These are phyloP conservation scores for Euphrasia confusa DNA, from an alignment of 257 asterid genomes.

Conservation along the genomic window DNA sequence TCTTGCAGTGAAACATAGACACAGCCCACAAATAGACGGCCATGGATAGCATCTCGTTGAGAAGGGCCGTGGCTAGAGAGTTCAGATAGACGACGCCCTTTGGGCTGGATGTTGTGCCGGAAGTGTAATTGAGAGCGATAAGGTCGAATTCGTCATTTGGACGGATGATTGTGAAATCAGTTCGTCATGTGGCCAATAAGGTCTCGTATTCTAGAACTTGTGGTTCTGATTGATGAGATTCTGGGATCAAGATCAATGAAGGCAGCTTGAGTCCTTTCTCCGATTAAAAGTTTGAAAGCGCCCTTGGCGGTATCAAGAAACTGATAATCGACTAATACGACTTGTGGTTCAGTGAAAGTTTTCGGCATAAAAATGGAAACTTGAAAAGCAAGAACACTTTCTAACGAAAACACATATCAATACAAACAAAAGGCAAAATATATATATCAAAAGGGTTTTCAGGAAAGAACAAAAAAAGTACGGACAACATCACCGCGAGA, in stretches of 20 bases:
- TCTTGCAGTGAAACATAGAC: slow-evolving; percentile 77
- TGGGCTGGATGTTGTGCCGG: slow-evolving; percentile 76
- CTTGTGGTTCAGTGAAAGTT: background rate
- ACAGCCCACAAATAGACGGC: slow-evolving; percentile 64
- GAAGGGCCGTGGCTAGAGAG: slow-evolving; percentile 43
- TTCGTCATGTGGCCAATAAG: slow-evolving; percentile 34
- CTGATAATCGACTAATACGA: slow-evolving; percentile 51
- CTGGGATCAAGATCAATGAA: slow-evolving; percentile 37
- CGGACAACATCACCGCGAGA: slow-evolving; percentile 38
- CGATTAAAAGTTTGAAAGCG: slow-evolving; percentile 31
- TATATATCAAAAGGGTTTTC: background rate
- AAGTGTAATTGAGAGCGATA: slow-evolving; percentile 62
- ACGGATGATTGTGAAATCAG: slow-evolving; percentile 36
- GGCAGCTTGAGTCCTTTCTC: slow-evolving; percentile 26
- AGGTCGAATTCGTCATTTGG: slow-evolving; percentile 66
- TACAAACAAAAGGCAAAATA: background rate
- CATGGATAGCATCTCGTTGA: slow-evolving; percentile 34
- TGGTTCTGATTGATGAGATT: slow-evolving; percentile 14
- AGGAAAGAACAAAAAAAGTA: too few relatives aligned
- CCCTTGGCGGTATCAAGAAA: slow-evolving; percentile 31
- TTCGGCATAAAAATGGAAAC: too few relatives aligned
- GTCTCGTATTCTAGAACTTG: slow-evolving; percentile 33
- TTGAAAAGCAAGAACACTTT: too few relatives aligned
- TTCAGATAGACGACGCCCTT: slow-evolving; percentile 72
- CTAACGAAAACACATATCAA: too few relatives aligned